Evolutionary conservation across 805 yeast genomes (phyloP).

Genomic region (Kuraishia ogatae): DNA sequence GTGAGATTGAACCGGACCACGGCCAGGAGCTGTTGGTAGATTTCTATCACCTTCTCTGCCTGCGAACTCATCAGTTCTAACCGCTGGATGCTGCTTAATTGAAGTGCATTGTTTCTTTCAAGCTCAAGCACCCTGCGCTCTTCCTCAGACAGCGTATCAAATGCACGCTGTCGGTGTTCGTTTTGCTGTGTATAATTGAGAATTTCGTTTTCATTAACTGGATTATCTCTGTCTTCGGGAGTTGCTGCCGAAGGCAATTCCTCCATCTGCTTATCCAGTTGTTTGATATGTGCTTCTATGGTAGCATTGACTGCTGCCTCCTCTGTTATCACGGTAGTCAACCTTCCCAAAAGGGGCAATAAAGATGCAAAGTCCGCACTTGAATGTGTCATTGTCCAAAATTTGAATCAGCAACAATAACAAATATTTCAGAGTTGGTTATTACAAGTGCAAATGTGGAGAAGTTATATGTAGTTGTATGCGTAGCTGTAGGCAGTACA

Average conservation of each 20-base stretch:
- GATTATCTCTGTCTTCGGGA: not conserved
- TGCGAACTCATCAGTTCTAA: slow-evolving; percentile 20
- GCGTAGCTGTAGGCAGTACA: too few species aligned
- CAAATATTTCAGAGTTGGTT: too few species aligned
- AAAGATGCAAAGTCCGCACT: not conserved
- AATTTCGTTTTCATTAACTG: not conserved
- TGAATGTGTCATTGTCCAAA: not conserved
- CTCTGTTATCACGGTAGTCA: not conserved
- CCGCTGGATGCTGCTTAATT: slow-evolving; percentile 22
- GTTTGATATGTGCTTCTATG: not conserved
- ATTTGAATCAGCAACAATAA: not conserved
- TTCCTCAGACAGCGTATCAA: not conserved
- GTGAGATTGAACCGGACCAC: slow-evolving; percentile 5
- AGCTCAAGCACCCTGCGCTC: slow-evolving; percentile 10
- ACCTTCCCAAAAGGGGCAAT: not conserved
- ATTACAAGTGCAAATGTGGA: too few species aligned
- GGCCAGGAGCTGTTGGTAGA: slow-evolving; percentile 19
- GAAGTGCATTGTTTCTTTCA: slow-evolving; percentile 16
- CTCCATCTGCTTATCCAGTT: not conserved
- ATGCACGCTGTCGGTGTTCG: not conserved
- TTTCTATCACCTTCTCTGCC: slow-evolving; percentile 17
- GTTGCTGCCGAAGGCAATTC: not conserved
- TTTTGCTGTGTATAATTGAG: not conserved
- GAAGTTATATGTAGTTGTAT: too few species aligned
- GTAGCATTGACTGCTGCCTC: not conserved